Evolutionary conservation across 2,329 filamentous ascomycete genomes (phyloP), one percentile per base, ranked within the genome.

Genomic region (Verticillium tricorpus): DNA sequence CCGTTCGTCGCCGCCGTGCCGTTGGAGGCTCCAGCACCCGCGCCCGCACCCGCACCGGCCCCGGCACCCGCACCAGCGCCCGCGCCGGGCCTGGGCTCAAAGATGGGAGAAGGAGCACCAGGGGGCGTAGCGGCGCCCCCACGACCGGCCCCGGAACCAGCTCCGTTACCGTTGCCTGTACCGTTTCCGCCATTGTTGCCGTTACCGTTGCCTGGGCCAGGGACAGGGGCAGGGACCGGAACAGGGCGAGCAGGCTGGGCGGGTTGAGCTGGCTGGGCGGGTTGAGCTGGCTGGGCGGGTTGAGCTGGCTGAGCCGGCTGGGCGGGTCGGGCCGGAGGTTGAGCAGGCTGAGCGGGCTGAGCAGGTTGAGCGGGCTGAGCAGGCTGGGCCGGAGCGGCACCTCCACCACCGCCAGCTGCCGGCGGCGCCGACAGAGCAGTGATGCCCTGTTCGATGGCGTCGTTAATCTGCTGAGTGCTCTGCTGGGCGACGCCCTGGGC

Each of bases 401-500:
- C 62, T 12, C 55, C 52, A 17, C 52, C 56, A 17, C 22, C 63
- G 8, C 50, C 63, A 31, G 58, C 63, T 2, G 62, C 60, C 4
- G 25, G 59, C 6, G 54, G 58, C 7, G 55, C 65, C 35, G 60
- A 62, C 40, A 64, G 62, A 19, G 60, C 58, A 37, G 64, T 62
- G 57, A 71, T 69, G 5, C 66, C 69, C 2, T 60, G 35, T 9
- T 69, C 63, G n/a, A 71, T 61, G 25, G 62, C 63, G 2, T 58
- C 58, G 62, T 63, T 68, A 55, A 71, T 67, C 61, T 70, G 65
- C n/a, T 64, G 64, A 31, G 70, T 66, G 28, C 64, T 66, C 45
- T 68, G 64, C 66, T 70, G 66, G 25, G 69, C 69, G 56, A 70
- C 70, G n/a, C 64, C 32, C 64, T 70, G 68, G 40, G 69, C 69